A percentile compares a stretch with the other conserved stretches of the same genome.
These are phyloP conservation scores for Aspergillus pseudonomiae DNA, from an alignment of 2,329 filamentous ascomycete species.

Conservation along the genomic window DNA sequence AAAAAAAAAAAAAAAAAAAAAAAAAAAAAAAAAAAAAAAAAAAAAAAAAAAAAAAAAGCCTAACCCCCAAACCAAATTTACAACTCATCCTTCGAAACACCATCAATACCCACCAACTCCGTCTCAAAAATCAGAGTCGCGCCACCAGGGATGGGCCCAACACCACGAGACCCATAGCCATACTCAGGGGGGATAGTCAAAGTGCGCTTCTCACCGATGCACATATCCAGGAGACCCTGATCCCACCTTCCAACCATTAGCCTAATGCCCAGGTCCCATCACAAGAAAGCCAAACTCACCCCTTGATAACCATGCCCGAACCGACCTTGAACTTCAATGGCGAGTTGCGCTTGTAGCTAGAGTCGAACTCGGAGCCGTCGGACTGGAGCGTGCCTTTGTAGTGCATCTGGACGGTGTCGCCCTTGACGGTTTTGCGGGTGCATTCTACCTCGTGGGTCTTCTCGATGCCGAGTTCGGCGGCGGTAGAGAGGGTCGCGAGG, in stretches of 20 bases:
- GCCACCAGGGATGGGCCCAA: constrained; percentile 81
- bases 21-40: too few species aligned
- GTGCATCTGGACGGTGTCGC: constrained; percentile 83
- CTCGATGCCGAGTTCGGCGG: constrained; percentile 69
- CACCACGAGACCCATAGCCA: constrained; percentile 75
- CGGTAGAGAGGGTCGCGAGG: constrained; percentile 55
- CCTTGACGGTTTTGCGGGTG: constrained; percentile 72
- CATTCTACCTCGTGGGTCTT: constrained; percentile 75
- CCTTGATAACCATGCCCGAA: constrained; percentile 81
- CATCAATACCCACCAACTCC: constrained; percentile 80
- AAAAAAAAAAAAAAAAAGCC: too few species aligned
- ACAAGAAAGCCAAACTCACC: constrained; percentile 55
- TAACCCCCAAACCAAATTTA: constrained; percentile 22
- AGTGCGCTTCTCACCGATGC: constrained; percentile 87
- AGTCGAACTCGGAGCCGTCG: constrained; percentile 80
- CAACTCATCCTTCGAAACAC: constrained; percentile 60
- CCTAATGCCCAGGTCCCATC: background rate
- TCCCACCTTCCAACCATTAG: constrained; percentile 71
- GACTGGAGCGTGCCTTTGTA: constrained; percentile 79
- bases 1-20: too few species aligned
- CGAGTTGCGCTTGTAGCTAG: constrained; percentile 72
- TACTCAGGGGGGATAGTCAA: constrained; percentile 86
- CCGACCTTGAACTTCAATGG: constrained; percentile 83
- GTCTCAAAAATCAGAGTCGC: constrained; percentile 91
- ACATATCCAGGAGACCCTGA: constrained; percentile 87